Evolutionary conservation across 2,329 filamentous ascomycete genomes (phyloP), one percentile per base, ranked within the genome.

Genomic region (Westerdykella ornata): DNA sequence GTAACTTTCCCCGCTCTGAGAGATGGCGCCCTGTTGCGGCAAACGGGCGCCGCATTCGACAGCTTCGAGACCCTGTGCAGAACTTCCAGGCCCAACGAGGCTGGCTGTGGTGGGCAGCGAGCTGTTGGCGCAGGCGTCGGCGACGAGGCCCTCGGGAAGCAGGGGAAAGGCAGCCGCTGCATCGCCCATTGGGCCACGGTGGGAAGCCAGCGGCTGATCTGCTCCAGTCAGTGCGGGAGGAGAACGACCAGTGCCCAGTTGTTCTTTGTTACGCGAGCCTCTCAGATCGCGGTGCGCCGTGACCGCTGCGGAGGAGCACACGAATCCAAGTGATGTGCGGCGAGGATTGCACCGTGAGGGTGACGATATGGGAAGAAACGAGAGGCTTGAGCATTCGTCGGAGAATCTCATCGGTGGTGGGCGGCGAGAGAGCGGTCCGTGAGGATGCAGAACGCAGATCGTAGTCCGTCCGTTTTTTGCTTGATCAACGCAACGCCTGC

Each of bases 171-270:
- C 46, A 48, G 53, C 56, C 52, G 54, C 54, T 57, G 56, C 55
- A 57, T 47, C 36, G 35, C 45, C 44, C 49, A 26, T 33, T 33
- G 30, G 30, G 8, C n/a, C 8, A n/a, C 13, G 3, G 16, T 14
- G 5, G 30, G 8, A 46, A 34, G 42, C 47, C 46, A 48, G 53
- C 56, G 53, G 54, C 54, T 57, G 56, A 56, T 59, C 49, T 39
- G 37, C 45, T 46, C 49, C 48, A 47, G 48, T 47, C 48, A 47
- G 48, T 47, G 37, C 41, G 47, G 44, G 38, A 44, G 49, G 49
- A 26, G 48, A 53, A 53, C 53, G 53, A n/a, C n/a, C n/a, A n/a
- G 34, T 39, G 38, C 39, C 42, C 45, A 43, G 41, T 49, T 51
- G 42, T 38, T 46, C 40, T 45, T 41, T 38, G 39, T 49, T 49